Base-by-base conservation (phyloP, 495 filamentous ascomycete genomes). In the Xylaria venustula region DNA sequence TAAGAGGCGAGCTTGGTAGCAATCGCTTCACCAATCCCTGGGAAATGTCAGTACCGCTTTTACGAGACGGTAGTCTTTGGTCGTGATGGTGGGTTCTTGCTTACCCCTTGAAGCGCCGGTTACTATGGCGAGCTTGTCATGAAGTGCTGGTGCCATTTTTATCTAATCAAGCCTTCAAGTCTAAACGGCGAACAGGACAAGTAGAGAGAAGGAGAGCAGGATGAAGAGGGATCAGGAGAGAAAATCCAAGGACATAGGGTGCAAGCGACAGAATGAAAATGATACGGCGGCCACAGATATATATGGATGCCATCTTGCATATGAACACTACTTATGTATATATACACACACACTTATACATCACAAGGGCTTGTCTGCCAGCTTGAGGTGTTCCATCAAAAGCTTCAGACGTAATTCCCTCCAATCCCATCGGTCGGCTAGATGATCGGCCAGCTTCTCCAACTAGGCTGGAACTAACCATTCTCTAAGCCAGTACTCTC, bases 1-100 rank as follows among this genome's bases (percentile, higher is more conserved):
- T 92, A 91, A 40, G 81, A 77, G 22, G 89, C 89, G 15, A 93
- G 85, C 66, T 94, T 93, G 50, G 81, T 82, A 37, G 86, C 87
- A 65, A 93, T 91, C n/a, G 89, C 88, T 58, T 86, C 89, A 50
- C 92, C 92, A 69, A 97, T 96, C 64, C 92, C 92, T 95, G 17
- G 34, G 34, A 44, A 25, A 47, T 17, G 55, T 58, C 3, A 58
- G 44, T 47, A 5, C 7, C 5, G 1, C 3, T 45, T 26, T 47
- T 12, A 30, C 8, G 25, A 36, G 15, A 19, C 25, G 8, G 30
- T 15, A 42, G 19, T 12, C 22, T 25, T 19, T 5, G 12, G 12
- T 46, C 11, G 30, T 17, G 5, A 45, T 25, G 11, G 41, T 25
- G 14, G 17, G 11, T 49, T 8, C 15, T 19, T 25, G 69, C 73